These are phyloP conservation scores for Auriscalpium microsporum DNA, from an alignment of 768 basidiomycete species.

Conservation along the genomic window DNA sequence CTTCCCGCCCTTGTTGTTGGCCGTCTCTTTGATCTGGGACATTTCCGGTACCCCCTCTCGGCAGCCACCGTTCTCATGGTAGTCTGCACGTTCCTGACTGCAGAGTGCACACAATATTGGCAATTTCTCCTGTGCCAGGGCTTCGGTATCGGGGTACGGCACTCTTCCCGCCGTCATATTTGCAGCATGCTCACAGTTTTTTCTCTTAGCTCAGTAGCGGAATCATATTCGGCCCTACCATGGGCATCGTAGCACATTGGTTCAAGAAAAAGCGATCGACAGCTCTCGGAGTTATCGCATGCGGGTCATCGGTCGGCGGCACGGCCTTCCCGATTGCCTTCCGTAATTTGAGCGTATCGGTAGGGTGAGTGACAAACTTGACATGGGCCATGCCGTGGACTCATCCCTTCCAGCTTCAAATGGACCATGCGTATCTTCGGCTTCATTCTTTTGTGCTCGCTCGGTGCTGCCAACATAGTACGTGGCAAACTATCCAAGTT, in stretches of 20 bases:
- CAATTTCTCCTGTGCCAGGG: conserved; percentile 74
- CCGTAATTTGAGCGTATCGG: conserved; percentile 41
- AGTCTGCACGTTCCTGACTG: conserved; percentile 51
- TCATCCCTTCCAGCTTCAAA: conserved; percentile 40
- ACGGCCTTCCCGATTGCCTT: conserved; percentile 57
- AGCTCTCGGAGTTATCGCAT: conserved; percentile 53
- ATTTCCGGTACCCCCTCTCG: conserved; percentile 44
- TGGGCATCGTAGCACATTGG: conserved; percentile 63
- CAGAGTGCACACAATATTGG: conserved; percentile 69
- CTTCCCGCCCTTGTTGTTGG: conserved; percentile 56
- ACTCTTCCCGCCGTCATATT: neutral
- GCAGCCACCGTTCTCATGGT: conserved; percentile 43
- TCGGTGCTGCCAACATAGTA: conserved; percentile 49
- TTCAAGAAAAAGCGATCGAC: conserved; percentile 50
- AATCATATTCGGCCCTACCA: conserved; percentile 52
- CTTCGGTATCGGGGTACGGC: conserved; percentile 49
- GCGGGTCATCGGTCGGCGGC: conserved; percentile 64
- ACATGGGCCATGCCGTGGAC: neutral
- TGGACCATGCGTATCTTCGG: conserved; percentile 73
- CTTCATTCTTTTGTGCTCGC: conserved; percentile 45
- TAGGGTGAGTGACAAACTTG: conserved; percentile 35
- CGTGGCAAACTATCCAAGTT: conserved; percentile 4
- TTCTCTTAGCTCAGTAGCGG: conserved; percentile 29
- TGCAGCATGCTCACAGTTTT: neutral
- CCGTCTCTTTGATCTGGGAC: conserved; percentile 67